phyloP scores from a whole-genome alignment of 1,284 basidiomycete genomes.

The Boletus smithii region DNA sequence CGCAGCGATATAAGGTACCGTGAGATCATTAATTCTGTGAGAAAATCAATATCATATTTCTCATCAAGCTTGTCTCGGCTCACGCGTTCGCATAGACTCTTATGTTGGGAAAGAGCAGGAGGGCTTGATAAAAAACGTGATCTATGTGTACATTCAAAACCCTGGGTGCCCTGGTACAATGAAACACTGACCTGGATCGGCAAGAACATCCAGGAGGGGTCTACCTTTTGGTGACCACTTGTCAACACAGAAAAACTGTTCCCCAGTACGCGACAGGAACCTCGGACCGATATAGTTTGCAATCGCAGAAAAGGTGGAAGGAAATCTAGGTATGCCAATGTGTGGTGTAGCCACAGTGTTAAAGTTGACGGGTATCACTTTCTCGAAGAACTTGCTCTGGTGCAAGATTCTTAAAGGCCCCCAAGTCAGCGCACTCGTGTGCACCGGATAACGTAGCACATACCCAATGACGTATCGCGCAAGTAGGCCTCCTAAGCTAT shows the following conservation, averaged over 20 bases:
- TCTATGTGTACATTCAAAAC: constrained; percentile 40
- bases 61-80: constrained; percentile 21
- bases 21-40: constrained; percentile 63
- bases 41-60: constrained; percentile 12
- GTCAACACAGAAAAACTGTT: constrained; percentile 77
- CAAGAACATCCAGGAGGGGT: constrained; percentile 80
- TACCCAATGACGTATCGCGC: constrained; percentile 77
- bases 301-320: constrained; percentile 58
- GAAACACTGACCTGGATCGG: constrained; percentile 65
- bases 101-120: constrained; percentile 66
- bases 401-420: constrained; percentile 51
- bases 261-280: constrained; percentile 80
- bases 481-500: constrained; percentile 79
- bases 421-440: constrained; percentile 5
- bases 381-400: constrained; percentile 66
- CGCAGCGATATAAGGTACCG: constrained; percentile 81
- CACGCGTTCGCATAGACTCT: constrained; percentile 85
- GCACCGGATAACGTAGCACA: constrained; percentile 7
- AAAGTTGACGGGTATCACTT: constrained; percentile 71
- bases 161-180: not conserved
- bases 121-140: constrained; percentile 73
- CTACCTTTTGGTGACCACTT: constrained; percentile 68
- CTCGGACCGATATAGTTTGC: constrained; percentile 64
- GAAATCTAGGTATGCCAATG: constrained; percentile 62
- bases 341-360: constrained; percentile 83